Evolutionary conservation across 148 eudicot species (phyloP).

Genomic region (Heliosperma pusillum): DNA sequence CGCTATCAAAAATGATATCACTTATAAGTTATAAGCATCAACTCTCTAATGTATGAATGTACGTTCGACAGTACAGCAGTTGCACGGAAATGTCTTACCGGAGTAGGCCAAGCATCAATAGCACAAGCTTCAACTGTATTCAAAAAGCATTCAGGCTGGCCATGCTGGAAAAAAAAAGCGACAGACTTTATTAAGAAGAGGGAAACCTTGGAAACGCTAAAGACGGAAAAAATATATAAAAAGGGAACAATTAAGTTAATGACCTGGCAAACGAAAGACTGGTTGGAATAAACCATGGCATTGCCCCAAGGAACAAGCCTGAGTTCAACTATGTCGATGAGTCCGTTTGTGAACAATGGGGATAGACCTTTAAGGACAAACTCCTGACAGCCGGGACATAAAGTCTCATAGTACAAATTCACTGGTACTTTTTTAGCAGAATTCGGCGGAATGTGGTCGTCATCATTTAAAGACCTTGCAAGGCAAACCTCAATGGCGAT

Average conservation of each 20-base stretch:
- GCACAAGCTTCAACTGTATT: slow-evolving; percentile 86
- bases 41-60: not conserved
- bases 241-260: not conserved
- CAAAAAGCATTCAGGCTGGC: slow-evolving; percentile 61
- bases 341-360: slow-evolving; percentile 37
- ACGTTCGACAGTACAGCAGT: not conserved
- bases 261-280: slow-evolving; percentile 60
- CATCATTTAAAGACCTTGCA: slow-evolving; percentile 4
- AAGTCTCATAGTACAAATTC: slow-evolving; percentile 45
- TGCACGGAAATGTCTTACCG: slow-evolving; percentile 40
- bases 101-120: slow-evolving; percentile 68
- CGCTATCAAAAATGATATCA: slow-evolving; percentile 33
- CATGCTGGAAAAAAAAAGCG: slow-evolving; percentile 55
- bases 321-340: slow-evolving; percentile 51
- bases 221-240: not conserved
- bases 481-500: slow-evolving; percentile 16
- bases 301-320: slow-evolving; percentile 67
- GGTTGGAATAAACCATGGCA: slow-evolving; percentile 35
- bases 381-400: slow-evolving; percentile 52
- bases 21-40: not conserved
- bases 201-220: not conserved
- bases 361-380: slow-evolving; percentile 43
- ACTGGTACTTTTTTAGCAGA: slow-evolving; percentile 37
- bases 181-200: not conserved
- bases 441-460: slow-evolving; percentile 1